Percentiles rank a stretch among this genome's conserved stretches.
Conservation (phyloP, 2,329 filamentous ascomycete species). For the Claviceps sp. region DNA sequence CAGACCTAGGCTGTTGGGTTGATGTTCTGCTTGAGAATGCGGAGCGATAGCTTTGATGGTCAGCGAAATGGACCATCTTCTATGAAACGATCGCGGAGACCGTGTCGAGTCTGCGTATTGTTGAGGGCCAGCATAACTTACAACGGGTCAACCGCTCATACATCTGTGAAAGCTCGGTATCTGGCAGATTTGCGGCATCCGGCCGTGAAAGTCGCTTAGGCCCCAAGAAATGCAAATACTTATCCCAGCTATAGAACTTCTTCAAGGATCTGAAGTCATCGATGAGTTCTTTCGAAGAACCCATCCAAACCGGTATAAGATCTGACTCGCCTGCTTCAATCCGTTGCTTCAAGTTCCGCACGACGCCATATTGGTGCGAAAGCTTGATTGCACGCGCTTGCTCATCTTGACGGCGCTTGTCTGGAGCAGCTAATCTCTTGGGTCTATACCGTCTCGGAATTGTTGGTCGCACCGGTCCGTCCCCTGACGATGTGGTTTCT, state of each 20-base stretch:
- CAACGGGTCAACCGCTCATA: slow-evolving; percentile 41
- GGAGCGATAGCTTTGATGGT: slow-evolving; percentile 7
- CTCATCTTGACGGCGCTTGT: slow-evolving; percentile 31
- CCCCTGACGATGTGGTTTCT: background rate
- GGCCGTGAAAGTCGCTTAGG: slow-evolving; percentile 13
- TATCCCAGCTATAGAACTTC: slow-evolving; percentile 54
- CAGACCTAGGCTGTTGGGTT: background rate
- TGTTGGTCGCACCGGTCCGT: background rate
- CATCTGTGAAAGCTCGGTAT: slow-evolving; percentile 37
- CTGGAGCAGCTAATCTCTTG: slow-evolving; percentile 30
- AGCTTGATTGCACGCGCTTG: slow-evolving; percentile 26
- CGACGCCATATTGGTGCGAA: slow-evolving; percentile 28
- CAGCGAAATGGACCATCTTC: background rate
- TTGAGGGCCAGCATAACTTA: slow-evolving; percentile 19
- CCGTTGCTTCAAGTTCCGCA: slow-evolving; percentile 27
- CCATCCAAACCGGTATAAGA: slow-evolving; percentile 41
- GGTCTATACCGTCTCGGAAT: slow-evolving; percentile 30
- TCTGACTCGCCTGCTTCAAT: slow-evolving; percentile 29
- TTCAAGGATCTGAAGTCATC: slow-evolving; percentile 51
- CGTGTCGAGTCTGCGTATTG: no score
- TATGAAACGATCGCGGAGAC: no score
- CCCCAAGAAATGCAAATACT: slow-evolving; percentile 45
- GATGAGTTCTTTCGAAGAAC: slow-evolving; percentile 43
- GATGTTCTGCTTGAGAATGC: slow-evolving; percentile 4
- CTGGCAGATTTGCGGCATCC: slow-evolving; percentile 15